These are phyloP conservation scores for Malus hybrid DNA, from an alignment of 331 rosid species.

Conservation along the genomic window DNA sequence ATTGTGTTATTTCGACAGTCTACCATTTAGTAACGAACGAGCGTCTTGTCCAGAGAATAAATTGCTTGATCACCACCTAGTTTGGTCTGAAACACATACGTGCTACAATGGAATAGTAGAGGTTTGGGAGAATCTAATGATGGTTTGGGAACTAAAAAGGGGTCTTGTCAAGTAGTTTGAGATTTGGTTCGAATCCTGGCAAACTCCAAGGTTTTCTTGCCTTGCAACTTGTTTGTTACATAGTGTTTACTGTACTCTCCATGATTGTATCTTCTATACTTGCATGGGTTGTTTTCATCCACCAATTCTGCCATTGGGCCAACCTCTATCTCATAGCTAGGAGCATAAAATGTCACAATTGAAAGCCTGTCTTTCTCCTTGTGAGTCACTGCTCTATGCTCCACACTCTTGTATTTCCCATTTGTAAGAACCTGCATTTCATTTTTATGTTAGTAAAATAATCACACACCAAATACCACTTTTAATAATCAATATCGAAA, in stretches of 20 bases:
- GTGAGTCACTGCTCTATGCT: conserved; percentile 92
- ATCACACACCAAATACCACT: neutral
- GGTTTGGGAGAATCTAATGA: conserved; percentile 2
- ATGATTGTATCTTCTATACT: conserved; percentile 71
- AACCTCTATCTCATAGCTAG: conserved; percentile 79
- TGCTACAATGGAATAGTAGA: neutral
- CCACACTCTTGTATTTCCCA: conserved; percentile 92
- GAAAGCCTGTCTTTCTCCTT: conserved; percentile 64
- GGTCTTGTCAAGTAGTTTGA: conserved; percentile 9
- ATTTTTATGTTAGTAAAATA: neutral
- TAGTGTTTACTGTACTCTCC: conserved; percentile 90
- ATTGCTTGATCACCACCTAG: conserved; percentile 2
- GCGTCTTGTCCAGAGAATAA: too few relatives aligned
- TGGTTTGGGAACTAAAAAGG: conserved; percentile 15
- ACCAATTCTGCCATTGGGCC: conserved; percentile 72
- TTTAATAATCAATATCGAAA: too few relatives aligned
- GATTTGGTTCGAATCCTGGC: conserved; percentile 50
- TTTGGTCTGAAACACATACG: conserved; percentile 1
- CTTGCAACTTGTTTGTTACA: conserved; percentile 82
- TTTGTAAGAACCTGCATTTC: conserved; percentile 75
- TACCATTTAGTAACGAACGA: too few relatives aligned
- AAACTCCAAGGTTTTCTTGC: conserved; percentile 76
- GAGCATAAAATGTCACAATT: conserved; percentile 87
- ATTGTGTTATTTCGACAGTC: too few relatives aligned
- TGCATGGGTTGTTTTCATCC: conserved; percentile 62